These are phyloP conservation scores for Blastobotrys peoriensis DNA, from an alignment of 805 yeast species.

Conservation along the genomic window DNA sequence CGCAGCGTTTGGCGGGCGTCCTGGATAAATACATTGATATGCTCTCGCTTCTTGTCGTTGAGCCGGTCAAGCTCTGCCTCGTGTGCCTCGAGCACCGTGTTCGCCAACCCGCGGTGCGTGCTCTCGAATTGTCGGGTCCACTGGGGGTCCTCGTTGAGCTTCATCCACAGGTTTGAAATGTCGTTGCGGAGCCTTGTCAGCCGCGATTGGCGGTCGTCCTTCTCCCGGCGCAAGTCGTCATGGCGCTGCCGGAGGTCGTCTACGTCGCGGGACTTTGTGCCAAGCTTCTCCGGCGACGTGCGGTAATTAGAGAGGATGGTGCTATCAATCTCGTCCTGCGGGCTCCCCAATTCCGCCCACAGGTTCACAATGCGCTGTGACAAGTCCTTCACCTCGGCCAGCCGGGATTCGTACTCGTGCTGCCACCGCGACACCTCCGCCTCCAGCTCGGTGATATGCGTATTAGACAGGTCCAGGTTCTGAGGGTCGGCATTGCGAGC, in stretches of 20 bases:
- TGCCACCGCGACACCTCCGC: conserved; percentile 22
- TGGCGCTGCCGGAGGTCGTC: conserved; percentile 20
- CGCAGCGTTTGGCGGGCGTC: conserved; percentile 56
- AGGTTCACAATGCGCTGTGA: conserved; percentile 24
- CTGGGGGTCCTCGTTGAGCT: conserved; percentile 43
- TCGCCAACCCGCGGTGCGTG: conserved; percentile 43
- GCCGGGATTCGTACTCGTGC: conserved; percentile 19
- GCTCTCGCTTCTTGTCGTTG: conserved; percentile 51
- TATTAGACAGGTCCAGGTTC: conserved; percentile 21
- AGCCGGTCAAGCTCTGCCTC: conserved; percentile 53
- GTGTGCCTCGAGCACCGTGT: conserved; percentile 43
- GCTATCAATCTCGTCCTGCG: conserved; percentile 25
- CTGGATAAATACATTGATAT: conserved; percentile 60
- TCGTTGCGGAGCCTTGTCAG: conserved; percentile 31
- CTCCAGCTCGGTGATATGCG: conserved; percentile 20
- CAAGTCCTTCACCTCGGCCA: conserved; percentile 15
- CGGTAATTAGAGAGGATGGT: conserved; percentile 19
- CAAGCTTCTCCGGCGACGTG: conserved; percentile 22
- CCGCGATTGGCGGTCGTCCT: conserved; percentile 27
- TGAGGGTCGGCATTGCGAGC: conserved; percentile 14
- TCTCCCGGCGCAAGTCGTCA: conserved; percentile 31
- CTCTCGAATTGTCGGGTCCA: conserved; percentile 37
- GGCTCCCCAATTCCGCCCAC: conserved; percentile 31
- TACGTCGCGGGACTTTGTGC: conserved; percentile 25
- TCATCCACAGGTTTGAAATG: conserved; percentile 51